Evolutionary conservation across 1,284 basidiomycete genomes (phyloP).

Genomic region (Puccinia triticina): DNA sequence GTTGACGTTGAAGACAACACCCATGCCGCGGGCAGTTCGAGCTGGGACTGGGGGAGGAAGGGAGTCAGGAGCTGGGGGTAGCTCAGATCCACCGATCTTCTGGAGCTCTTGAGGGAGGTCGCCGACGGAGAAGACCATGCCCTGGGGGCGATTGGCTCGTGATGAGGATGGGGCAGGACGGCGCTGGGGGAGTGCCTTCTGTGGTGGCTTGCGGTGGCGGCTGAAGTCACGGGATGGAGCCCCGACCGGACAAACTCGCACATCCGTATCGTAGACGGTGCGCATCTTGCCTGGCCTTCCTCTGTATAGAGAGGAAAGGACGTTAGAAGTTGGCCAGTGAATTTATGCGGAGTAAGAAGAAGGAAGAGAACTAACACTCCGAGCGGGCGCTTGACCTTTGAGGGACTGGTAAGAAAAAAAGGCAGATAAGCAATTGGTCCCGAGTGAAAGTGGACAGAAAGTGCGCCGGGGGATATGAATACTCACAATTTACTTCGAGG

Average conservation of each 20-base stretch:
- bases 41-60: neutral
- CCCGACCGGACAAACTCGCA: neutral
- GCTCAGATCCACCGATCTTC: neutral
- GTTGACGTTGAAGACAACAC: neutral
- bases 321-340: too few species aligned
- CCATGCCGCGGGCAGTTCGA: neutral
- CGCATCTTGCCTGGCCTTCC: neutral
- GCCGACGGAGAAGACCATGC: neutral
- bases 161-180: neutral
- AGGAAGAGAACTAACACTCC: too few species aligned
- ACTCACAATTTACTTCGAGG: neutral
- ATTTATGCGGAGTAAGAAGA: too few species aligned
- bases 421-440: neutral
- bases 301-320: neutral
- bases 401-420: neutral
- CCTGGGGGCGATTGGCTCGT: neutral
- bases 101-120: neutral
- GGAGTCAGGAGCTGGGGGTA: neutral
- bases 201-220: neutral
- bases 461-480: too few species aligned
- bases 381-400: too few species aligned
- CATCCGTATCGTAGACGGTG: neutral
- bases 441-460: too few species aligned
- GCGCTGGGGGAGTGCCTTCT: neutral
- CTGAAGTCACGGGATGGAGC: neutral